Conservation (phyloP, 2,329 filamentous ascomycete species). For the Pseudocercospora vitis region DNA sequence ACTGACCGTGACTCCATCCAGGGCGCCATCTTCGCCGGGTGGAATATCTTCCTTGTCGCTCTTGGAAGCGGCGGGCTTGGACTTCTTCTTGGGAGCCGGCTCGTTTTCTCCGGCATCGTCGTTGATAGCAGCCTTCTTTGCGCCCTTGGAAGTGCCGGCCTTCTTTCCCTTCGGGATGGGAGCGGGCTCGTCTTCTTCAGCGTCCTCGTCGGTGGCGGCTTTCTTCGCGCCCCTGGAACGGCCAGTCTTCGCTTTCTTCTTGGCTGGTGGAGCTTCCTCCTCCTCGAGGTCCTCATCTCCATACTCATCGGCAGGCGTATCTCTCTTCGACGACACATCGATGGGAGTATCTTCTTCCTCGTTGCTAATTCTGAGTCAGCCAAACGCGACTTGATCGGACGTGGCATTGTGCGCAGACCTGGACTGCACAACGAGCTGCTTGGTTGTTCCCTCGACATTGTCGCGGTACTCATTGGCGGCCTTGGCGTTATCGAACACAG, state of each 20-base stretch:
- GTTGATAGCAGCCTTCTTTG: no score
- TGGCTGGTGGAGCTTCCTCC: background rate
- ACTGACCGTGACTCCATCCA: background rate
- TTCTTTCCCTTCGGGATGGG: no score
- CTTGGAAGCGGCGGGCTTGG: background rate
- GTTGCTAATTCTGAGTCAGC: background rate
- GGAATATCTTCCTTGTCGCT: background rate
- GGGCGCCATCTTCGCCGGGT: background rate
- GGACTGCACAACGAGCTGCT: background rate
- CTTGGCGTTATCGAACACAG: background rate
- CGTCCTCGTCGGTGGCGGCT: no score
- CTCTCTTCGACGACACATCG: background rate
- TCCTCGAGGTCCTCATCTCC: background rate
- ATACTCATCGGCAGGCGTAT: background rate
- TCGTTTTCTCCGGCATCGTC: no score
- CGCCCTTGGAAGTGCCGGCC: no score
- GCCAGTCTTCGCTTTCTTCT: slow-evolving; percentile 1
- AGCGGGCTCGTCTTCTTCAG: no score
- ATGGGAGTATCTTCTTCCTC: background rate
- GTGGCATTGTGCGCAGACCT: background rate
- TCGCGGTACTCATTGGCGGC: background rate
- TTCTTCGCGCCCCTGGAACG: background rate
- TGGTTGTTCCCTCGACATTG: background rate
- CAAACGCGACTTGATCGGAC: background rate
- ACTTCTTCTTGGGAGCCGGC: no score